Evolutionary conservation across 2,329 filamentous ascomycete species (phyloP), one percentile per base, ranked within the genome.

Genomic region (Ascochyta lentis): DNA sequence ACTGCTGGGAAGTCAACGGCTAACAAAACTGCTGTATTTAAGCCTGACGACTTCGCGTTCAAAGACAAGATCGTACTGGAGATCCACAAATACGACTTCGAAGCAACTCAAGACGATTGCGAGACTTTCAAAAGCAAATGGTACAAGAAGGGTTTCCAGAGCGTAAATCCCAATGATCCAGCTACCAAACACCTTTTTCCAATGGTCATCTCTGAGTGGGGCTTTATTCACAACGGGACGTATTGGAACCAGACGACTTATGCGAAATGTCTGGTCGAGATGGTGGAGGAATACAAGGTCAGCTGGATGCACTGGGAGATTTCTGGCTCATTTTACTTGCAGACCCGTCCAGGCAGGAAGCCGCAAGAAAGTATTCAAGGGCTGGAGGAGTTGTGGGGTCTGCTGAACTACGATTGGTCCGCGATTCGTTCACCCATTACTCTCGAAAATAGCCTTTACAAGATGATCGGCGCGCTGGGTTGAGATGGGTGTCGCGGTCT

Each of bases 161-260:
- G 67, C 3, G 54, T 73, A 24, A 71, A 73, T 44, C 50, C 66
- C 0, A 54, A 61, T 1, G 70, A 73, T 42, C 64, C 66, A n/a
- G 39, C 56, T 1, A 72, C 71, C 15, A 68, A 70, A 45, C 68
- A 71, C 16, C 45, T 64, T 6, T 72, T 72, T 37, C 70, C 70
- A 6, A 67, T 72, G 63, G 69, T 72, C 2, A 65, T 72, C 4
- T 71, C 71, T 0, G 71, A 72, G 34, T 74, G 67, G 69, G 69
- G 70, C 0, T 74, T 73, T 34, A 71, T 71, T 16, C 61, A 69
- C 0, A 69, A 72, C 39, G 70, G 66, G 6, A 65, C 59, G 2
- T 74, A 72, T 38, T 74, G 66, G 64, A 69, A 72, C 13, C 68
- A 72, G 40, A 73, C 67, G 3, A 72, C 69, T 7, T 73, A 74